These are phyloP conservation scores for Phytomonas sp. DNA, from an alignment of 208 protist species.

Conservation along the genomic window DNA sequence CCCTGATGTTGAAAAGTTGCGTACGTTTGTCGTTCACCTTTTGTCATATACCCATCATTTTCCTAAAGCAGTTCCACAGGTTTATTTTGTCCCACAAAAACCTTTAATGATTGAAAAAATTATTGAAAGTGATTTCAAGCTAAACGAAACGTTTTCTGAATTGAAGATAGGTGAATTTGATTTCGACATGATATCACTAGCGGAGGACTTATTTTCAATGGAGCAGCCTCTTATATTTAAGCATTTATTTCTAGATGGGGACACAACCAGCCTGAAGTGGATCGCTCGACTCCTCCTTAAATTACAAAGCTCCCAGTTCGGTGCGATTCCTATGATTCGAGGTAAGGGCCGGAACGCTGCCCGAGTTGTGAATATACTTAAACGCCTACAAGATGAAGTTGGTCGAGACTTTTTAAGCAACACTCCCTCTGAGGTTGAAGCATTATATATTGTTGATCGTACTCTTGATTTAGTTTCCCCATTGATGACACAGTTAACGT, in stretches of 20 bases:
- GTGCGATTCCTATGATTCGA: slow-evolving; percentile 41
- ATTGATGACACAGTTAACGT: slow-evolving; percentile 82
- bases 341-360: slow-evolving; percentile 50
- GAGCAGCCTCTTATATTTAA: slow-evolving; percentile 57
- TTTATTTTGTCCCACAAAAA: slow-evolving; percentile 68
- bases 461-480: slow-evolving; percentile 77
- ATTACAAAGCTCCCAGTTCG: slow-evolving; percentile 65
- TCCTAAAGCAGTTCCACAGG: slow-evolving; percentile 26
- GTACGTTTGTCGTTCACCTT: slow-evolving; percentile 39
- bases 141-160: slow-evolving; percentile 36
- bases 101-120: slow-evolving; percentile 67
- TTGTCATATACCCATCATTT: slow-evolving; percentile 47
- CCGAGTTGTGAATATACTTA: slow-evolving; percentile 57
- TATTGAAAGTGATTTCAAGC: slow-evolving; percentile 60
- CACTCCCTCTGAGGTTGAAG: slow-evolving; percentile 51
- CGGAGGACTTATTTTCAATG: slow-evolving; percentile 71
- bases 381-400: slow-evolving; percentile 63
- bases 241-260: slow-evolving; percentile 61
- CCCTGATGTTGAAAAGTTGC: slow-evolving; percentile 33
- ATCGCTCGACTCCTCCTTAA: slow-evolving; percentile 77
- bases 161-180: slow-evolving; percentile 61
- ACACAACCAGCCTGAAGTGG: slow-evolving; percentile 54
- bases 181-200: slow-evolving; percentile 68
- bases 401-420: slow-evolving; percentile 43
- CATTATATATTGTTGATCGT: slow-evolving; percentile 74